Evolutionary conservation across 139 green algal species (phyloP).

Genomic region (Yamagishiella unicocca): DNA sequence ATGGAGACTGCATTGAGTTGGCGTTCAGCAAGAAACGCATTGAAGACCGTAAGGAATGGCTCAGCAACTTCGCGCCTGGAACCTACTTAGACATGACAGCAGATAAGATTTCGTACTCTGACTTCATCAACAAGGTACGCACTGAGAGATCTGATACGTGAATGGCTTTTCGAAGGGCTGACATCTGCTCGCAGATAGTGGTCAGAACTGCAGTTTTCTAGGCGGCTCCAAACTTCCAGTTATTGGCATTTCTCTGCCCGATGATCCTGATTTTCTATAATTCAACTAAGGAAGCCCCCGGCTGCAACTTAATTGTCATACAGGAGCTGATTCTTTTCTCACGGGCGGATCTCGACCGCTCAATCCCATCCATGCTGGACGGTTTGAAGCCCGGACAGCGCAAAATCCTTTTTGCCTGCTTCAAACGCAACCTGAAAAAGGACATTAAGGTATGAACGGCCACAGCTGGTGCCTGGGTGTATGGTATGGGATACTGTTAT

Average conservation of each 20-base stretch:
- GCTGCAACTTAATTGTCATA: too few species aligned
- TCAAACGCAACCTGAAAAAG: conserved; percentile 96
- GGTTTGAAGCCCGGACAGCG: conserved; percentile 98
- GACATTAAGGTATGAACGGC: conserved; percentile 86
- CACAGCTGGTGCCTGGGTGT: too few species aligned
- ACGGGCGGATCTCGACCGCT: conserved; percentile 94
- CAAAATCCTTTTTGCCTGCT: conserved; percentile 98
- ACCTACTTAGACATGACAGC: conserved; percentile 95
- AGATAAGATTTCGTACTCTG: conserved; percentile 88
- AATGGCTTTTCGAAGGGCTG: too few species aligned
- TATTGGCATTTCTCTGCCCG: too few species aligned
- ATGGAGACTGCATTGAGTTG: conserved; percentile 93
- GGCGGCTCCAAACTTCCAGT: too few species aligned
- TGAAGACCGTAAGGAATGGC: conserved; percentile 98
- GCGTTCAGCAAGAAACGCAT: conserved; percentile 99
- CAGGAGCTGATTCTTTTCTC: conserved; percentile 97
- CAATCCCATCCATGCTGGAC: conserved; percentile 97
- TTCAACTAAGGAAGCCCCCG: not conserved
- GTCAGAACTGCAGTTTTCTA: too few species aligned
- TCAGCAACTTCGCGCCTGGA: conserved; percentile 84
- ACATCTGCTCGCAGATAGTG: too few species aligned
- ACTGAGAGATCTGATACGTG: not conserved
- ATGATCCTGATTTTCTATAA: not conserved
- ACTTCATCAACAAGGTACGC: conserved; percentile 95
- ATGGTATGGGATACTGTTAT: too few species aligned